Conservation (phyloP, 805 yeast species). For the Spencermartinsiella europaea region DNA sequence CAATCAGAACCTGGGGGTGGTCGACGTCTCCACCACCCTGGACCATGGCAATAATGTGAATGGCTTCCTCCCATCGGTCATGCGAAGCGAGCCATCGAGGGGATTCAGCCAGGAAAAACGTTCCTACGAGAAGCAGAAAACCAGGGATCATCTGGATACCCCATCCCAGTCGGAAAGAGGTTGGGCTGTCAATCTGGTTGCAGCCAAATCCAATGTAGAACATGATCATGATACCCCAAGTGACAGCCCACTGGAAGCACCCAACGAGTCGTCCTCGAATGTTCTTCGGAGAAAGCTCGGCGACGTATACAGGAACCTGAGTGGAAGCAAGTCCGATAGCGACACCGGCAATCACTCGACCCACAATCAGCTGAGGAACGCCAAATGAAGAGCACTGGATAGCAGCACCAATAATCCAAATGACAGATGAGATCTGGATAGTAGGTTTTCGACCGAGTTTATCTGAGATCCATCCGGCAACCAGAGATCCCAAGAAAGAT, state of each 20-base stretch:
- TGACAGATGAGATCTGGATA: constrained; percentile 46
- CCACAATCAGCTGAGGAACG: constrained; percentile 43
- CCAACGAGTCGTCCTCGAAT: constrained; percentile 60
- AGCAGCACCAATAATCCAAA: constrained; percentile 61
- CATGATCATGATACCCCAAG: constrained; percentile 59
- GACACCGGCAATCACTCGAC: constrained; percentile 56
- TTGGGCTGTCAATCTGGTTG: constrained; percentile 39
- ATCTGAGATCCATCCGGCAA: constrained; percentile 48
- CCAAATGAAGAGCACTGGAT: constrained; percentile 44
- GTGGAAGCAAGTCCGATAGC: constrained; percentile 64
- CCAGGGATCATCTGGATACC: constrained; percentile 52
- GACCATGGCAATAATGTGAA: constrained; percentile 29
- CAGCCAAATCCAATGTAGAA: constrained; percentile 51
- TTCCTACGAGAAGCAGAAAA: constrained; percentile 40
- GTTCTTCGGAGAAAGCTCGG: constrained; percentile 58
- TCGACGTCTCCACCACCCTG: constrained; percentile 30
- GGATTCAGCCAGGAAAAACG: constrained; percentile 37
- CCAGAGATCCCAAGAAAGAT: constrained; percentile 62
- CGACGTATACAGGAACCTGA: constrained; percentile 60
- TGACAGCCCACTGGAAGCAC: constrained; percentile 55
- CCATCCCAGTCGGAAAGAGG: constrained; percentile 62
- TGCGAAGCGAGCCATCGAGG: constrained; percentile 44
- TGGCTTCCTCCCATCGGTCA: constrained; percentile 47
- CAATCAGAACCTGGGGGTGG: constrained; percentile 43
- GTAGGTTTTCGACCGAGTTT: constrained; percentile 51